Evolutionary conservation across 805 yeast species (phyloP).

Genomic region (Saccharomycopsis sp.): DNA sequence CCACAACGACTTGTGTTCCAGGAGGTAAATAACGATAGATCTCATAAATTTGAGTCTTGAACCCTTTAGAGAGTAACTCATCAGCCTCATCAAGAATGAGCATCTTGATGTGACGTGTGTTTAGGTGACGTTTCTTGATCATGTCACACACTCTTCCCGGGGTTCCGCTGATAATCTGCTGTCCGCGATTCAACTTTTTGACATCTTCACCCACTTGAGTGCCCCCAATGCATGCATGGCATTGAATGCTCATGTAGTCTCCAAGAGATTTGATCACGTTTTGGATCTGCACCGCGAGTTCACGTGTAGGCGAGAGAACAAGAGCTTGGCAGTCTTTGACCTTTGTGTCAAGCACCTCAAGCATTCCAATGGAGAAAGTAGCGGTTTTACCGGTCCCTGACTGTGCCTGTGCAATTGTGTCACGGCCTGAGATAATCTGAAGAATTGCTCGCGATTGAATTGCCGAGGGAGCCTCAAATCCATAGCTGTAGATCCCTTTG

Average conservation of each 20-base stretch:
- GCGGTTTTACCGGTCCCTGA: slow-evolving; percentile 99
- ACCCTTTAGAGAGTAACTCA: slow-evolving; percentile 87
- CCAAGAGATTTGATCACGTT: slow-evolving; percentile 83
- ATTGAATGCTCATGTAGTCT: slow-evolving; percentile 75
- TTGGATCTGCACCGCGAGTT: slow-evolving; percentile 88
- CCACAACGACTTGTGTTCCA: slow-evolving; percentile 84
- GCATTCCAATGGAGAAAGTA: slow-evolving; percentile 89
- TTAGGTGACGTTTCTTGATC: slow-evolving; percentile 74
- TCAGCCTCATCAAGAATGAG: slow-evolving; percentile 95
- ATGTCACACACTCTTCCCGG: slow-evolving; percentile 94
- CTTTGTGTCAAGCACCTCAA: slow-evolving; percentile 75
- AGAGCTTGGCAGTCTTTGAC: slow-evolving; percentile 79
- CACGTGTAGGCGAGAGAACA: slow-evolving; percentile 92
- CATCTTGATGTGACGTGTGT: slow-evolving; percentile 75
- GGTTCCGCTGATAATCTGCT: slow-evolving; percentile 92
- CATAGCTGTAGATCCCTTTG: slow-evolving; percentile 70
- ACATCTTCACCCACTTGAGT: slow-evolving; percentile 76
- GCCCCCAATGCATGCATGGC: slow-evolving; percentile 95
- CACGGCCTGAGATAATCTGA: slow-evolving; percentile 91
- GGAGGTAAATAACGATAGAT: slow-evolving; percentile 80
- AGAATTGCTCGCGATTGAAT: slow-evolving; percentile 96
- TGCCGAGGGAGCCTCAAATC: slow-evolving; percentile 95
- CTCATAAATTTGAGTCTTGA: slow-evolving; percentile 92
- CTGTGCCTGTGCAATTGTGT: slow-evolving; percentile 97
- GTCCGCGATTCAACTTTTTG: slow-evolving; percentile 65